Conservation (phyloP, 2,329 filamentous ascomycete species). For the Pezicula carpinea region DNA sequence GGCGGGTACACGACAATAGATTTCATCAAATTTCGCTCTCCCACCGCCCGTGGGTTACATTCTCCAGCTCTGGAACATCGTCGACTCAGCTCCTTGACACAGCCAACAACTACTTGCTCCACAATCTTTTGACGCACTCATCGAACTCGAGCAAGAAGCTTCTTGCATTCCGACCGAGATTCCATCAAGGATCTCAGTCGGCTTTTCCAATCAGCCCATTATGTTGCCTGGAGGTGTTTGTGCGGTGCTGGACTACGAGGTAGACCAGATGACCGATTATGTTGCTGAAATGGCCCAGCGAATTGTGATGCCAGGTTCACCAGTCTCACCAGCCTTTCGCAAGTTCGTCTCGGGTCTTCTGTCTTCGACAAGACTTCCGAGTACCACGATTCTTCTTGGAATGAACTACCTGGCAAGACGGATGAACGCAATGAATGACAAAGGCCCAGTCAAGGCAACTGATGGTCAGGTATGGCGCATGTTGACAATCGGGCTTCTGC, state of each 20-base stretch:
- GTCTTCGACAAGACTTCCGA: slow-evolving; percentile 66
- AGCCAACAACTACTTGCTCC: slow-evolving; percentile 8
- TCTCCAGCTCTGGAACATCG: slow-evolving; percentile 9
- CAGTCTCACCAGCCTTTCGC: slow-evolving; percentile 59
- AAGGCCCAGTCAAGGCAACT: slow-evolving; percentile 32
- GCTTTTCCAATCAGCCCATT: slow-evolving; percentile 18
- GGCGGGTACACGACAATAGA: slow-evolving; percentile 25
- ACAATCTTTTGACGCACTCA: slow-evolving; percentile 4
- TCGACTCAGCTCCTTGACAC: slow-evolving; percentile 10
- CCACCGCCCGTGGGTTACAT: slow-evolving; percentile 7
- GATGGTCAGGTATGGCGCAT: slow-evolving; percentile 63
- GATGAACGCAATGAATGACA: slow-evolving; percentile 52
- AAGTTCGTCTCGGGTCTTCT: slow-evolving; percentile 72
- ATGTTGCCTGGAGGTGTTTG: slow-evolving; percentile 57
- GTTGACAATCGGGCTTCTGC: slow-evolving; percentile 62
- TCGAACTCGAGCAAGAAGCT: slow-evolving; percentile 17
- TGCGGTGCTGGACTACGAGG: slow-evolving; percentile 71
- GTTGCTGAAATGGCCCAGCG: slow-evolving; percentile 67
- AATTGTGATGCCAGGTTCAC: slow-evolving; percentile 58
- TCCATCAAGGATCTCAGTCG: slow-evolving; percentile 23
- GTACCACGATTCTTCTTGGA: slow-evolving; percentile 66
- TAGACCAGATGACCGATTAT: slow-evolving; percentile 74
- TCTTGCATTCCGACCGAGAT: slow-evolving; percentile 25
- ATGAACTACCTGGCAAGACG: slow-evolving; percentile 64
- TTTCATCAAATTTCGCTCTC: slow-evolving; percentile 17